A percentile compares a stretch with the other conserved stretches of the same genome.
These are phyloP conservation scores for Gleditsia sinensis DNA, from an alignment of 306 rosid genomes.

Conservation along the genomic window DNA sequence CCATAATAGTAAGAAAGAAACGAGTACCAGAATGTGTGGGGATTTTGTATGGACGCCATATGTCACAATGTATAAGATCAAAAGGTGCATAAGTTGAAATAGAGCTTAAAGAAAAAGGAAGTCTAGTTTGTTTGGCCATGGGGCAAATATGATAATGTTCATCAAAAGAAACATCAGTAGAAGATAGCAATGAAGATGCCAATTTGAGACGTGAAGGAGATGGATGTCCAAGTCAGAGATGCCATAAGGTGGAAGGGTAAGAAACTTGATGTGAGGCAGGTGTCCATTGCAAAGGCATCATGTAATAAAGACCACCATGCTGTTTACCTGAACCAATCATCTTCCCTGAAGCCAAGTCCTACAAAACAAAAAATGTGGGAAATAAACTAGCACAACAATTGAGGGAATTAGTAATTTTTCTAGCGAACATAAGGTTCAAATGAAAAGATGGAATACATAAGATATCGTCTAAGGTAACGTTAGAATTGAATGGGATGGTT, in stretches of 20 bases:
- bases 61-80: neutral
- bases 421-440: neutral
- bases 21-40: neutral
- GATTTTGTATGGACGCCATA: neutral
- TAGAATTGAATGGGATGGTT: too few relatives aligned
- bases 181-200: neutral
- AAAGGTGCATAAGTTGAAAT: too few relatives aligned
- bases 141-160: too few relatives aligned
- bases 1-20: neutral
- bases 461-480: neutral
- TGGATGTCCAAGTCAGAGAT: neutral
- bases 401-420: neutral
- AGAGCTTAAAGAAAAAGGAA: too few relatives aligned
- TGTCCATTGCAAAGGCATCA: too few relatives aligned
- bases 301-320: neutral
- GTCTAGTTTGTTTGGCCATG: too few relatives aligned
- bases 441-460: neutral
- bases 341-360: too few relatives aligned
- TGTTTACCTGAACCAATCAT: neutral
- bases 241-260: too few relatives aligned
- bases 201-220: neutral
- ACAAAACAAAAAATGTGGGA: too few relatives aligned
- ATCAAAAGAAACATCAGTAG: neutral
- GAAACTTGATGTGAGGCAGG: too few relatives aligned
- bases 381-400: neutral